Conservation (phyloP, 805 yeast species). For the Candida dajiaensis region DNA sequence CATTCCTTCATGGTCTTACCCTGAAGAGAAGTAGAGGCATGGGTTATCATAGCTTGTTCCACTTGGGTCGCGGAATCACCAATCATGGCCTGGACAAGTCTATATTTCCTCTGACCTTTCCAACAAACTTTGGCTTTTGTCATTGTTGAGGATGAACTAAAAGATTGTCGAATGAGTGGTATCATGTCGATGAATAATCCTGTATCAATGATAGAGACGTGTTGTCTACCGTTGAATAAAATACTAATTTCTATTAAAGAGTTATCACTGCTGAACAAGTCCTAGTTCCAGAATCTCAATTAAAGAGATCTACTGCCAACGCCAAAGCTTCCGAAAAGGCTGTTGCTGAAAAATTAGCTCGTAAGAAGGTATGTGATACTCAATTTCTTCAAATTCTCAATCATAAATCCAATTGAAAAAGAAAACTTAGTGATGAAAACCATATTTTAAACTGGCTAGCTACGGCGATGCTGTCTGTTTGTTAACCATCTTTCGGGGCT, state of each 20-base stretch:
- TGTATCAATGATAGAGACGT: neutral
- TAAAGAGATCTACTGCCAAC: constrained; percentile 76
- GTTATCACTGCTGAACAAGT: constrained; percentile 33
- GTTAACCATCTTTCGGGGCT: constrained; percentile 81
- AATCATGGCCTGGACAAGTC: constrained; percentile 15
- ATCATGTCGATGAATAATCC: constrained; percentile 23
- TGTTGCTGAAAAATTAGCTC: constrained; percentile 73
- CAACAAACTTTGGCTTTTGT: neutral
- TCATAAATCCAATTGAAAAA: neutral
- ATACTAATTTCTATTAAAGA: constrained; percentile 10
- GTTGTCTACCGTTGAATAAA: neutral
- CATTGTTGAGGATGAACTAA: constrained; percentile 14
- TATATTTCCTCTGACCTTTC: constrained; percentile 24
- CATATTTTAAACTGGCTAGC: constrained; percentile 55
- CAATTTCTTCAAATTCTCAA: neutral
- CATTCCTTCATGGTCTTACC: neutral
- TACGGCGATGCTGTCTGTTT: constrained; percentile 61
- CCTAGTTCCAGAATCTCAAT: constrained; percentile 74
- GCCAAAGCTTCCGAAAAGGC: constrained; percentile 72
- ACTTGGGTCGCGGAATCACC: constrained; percentile 11
- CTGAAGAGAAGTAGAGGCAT: constrained; percentile 21
- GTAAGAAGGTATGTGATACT: constrained; percentile 66
- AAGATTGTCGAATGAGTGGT: constrained; percentile 26
- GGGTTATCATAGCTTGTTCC: constrained; percentile 20
- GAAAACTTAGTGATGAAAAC: constrained; percentile 40